These are phyloP conservation scores for Penicillium psychrosexuale DNA, from an alignment of 2,329 filamentous ascomycete species.

Conservation along the genomic window DNA sequence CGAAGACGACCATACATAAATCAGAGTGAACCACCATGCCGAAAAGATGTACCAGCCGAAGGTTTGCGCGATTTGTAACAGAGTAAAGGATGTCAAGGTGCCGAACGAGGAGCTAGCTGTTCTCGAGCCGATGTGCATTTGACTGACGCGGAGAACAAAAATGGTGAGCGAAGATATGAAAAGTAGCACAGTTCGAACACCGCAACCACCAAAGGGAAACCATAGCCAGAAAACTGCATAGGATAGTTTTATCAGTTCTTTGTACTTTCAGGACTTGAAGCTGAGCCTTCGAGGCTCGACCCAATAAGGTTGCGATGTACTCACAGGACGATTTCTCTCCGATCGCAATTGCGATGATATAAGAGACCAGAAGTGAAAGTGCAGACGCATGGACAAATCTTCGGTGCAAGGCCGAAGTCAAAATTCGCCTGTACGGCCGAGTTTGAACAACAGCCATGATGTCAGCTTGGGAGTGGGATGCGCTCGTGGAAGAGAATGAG, in stretches of 20 bases:
- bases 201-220: conserved; percentile 75
- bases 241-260: background rate
- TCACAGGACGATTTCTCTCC: conserved; percentile 67
- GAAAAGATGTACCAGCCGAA: conserved; percentile 74
- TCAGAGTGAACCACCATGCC: conserved; percentile 72
- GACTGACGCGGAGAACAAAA: conserved; percentile 80
- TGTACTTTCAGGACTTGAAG: background rate
- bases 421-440: conserved; percentile 74
- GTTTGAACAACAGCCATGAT: conserved; percentile 40
- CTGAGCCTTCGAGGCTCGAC: background rate
- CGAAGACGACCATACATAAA: conserved; percentile 72
- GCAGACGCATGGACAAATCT: conserved; percentile 77
- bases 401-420: conserved; percentile 83
- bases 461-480: conserved; percentile 24
- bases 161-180: conserved; percentile 73
- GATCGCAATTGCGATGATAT: conserved; percentile 67
- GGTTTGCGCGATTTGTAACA: conserved; percentile 64
- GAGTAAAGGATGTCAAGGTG: conserved; percentile 59
- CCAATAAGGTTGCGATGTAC: conserved; percentile 31
- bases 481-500: conserved; percentile 23
- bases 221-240: conserved; percentile 74
- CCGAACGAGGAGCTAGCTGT: conserved; percentile 67
- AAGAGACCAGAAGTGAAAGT: conserved; percentile 68
- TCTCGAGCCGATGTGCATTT: conserved; percentile 71
- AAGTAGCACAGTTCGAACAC: conserved; percentile 70